Percentiles rank a stretch among this genome's conserved stretches.
Evolutionary conservation across 306 rosid genomes (phyloP).

Genomic region (Alnus rubra): DNA sequence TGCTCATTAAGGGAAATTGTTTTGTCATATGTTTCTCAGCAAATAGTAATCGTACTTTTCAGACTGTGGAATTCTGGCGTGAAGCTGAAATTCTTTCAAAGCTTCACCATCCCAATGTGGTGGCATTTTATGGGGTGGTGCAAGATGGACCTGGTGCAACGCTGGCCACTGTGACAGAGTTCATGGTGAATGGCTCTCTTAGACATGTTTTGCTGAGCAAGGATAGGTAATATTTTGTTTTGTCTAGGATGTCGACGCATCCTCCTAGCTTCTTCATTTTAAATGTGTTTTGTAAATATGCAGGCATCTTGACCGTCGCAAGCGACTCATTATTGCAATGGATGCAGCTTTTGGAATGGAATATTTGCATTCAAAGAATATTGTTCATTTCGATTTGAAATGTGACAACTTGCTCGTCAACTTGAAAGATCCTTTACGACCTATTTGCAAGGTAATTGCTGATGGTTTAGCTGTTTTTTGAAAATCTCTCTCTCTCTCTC

Average conservation of each 20-base stretch:
- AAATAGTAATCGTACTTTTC: slow-evolving; percentile 20
- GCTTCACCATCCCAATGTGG: slow-evolving; percentile 94
- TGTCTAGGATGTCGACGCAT: slow-evolving; percentile 15
- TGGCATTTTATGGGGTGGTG: slow-evolving; percentile 66
- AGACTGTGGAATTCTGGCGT: slow-evolving; percentile 84
- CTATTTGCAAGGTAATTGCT: slow-evolving; percentile 80
- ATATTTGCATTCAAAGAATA: slow-evolving; percentile 82
- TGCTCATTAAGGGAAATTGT: background rate
- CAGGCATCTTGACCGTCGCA: slow-evolving; percentile 86
- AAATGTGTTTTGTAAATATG: slow-evolving; percentile 22
- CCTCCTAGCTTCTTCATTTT: slow-evolving; percentile 22
- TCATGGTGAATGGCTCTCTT: slow-evolving; percentile 90
- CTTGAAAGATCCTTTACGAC: slow-evolving; percentile 76
- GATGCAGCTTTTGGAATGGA: slow-evolving; percentile 99
- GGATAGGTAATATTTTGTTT: slow-evolving; percentile 55
- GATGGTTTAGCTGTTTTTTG: background rate
- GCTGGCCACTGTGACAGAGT: slow-evolving; percentile 81
- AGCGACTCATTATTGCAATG: slow-evolving; percentile 86
- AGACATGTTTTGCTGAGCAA: slow-evolving; percentile 73
- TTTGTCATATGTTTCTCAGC: slow-evolving; percentile 19
- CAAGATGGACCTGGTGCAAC: slow-evolving; percentile 87
- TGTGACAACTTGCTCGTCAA: slow-evolving; percentile 93
- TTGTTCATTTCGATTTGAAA: slow-evolving; percentile 89
- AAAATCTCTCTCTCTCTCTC: background rate
- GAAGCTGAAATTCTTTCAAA: slow-evolving; percentile 83